These are phyloP conservation scores for Boletellus emodensis DNA, from an alignment of 768 basidiomycete species.

Conservation along the genomic window DNA sequence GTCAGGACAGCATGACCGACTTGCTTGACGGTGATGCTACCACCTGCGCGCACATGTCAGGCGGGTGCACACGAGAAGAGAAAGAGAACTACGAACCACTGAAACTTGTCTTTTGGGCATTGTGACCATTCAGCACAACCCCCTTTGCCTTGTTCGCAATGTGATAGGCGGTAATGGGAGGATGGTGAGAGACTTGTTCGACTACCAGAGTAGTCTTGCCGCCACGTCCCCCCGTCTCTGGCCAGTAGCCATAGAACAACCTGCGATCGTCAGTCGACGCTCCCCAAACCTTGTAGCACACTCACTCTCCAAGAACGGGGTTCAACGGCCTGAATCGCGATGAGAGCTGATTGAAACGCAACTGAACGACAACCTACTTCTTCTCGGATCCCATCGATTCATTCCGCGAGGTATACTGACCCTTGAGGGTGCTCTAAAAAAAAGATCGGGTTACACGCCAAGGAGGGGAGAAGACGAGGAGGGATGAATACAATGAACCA, in stretches of 20 bases:
- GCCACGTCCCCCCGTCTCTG: conserved; percentile 57
- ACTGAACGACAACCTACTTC: conserved; percentile 54
- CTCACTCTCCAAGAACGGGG: conserved; percentile 89
- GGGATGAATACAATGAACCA: conserved; percentile 82
- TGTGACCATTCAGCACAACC: conserved; percentile 77
- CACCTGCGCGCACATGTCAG: conserved; percentile 37
- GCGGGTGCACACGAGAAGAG: background rate
- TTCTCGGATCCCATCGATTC: conserved; percentile 97
- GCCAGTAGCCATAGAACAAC: conserved; percentile 88
- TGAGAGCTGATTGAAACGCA: conserved; percentile 6
- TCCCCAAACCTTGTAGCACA: conserved; percentile 10
- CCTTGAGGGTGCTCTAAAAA: conserved; percentile 80
- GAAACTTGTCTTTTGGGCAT: conserved; percentile 94
- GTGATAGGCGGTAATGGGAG: conserved; percentile 81
- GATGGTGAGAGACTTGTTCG: conserved; percentile 97
- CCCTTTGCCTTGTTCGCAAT: conserved; percentile 81
- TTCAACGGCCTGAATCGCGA: conserved; percentile 72
- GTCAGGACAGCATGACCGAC: conserved; percentile 89
- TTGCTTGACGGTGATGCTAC: conserved; percentile 85
- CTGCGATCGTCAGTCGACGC: conserved; percentile 32
- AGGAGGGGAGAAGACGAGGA: background rate
- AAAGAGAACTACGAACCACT: conserved; percentile 45
- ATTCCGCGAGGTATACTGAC: conserved; percentile 92
- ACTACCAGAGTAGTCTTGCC: conserved; percentile 83
- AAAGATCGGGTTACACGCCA: conserved; percentile 3